A percentile compares a stretch with the other conserved stretches of the same genome.
Conservation (phyloP, 768 basidiomycete genomes). For the Rhodosporidiobolus sp. region DNA sequence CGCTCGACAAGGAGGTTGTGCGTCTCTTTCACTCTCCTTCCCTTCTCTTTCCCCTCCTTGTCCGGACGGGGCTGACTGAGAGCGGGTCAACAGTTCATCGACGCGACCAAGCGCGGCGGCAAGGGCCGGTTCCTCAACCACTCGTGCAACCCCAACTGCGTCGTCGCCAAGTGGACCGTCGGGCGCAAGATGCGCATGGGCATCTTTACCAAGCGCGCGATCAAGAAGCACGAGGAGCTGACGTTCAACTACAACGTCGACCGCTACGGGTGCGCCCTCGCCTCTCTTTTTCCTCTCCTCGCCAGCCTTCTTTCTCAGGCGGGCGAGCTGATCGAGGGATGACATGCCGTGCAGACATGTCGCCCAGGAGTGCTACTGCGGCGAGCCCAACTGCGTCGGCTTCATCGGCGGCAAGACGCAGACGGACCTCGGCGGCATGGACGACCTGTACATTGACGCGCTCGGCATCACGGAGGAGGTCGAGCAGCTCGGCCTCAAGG, state of each 20-base stretch:
- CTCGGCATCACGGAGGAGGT: constrained; percentile 91
- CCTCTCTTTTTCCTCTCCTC: neutral
- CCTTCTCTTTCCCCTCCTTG: neutral
- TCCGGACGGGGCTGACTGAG: neutral
- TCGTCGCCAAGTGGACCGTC: constrained; percentile 96
- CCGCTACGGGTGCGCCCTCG: constrained; percentile 80
- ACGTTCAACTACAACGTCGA: constrained; percentile 99
- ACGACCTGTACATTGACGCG: constrained; percentile 69
- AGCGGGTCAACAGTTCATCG: constrained; percentile 68
- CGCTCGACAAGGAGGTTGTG: constrained; percentile 96
- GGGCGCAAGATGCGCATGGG: constrained; percentile 89
- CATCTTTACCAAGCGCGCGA: constrained; percentile 63
- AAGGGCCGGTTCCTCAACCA: constrained; percentile 98
- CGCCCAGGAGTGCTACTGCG: constrained; percentile 90
- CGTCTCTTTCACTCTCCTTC: constrained; percentile 45
- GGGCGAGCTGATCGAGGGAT: neutral
- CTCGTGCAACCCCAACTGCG: constrained; percentile 95
- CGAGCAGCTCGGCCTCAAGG: constrained; percentile 76
- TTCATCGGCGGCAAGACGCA: constrained; percentile 98
- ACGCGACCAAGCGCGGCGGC: constrained; percentile 93
- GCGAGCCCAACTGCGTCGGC: constrained; percentile 90
- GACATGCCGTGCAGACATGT: constrained; percentile 63
- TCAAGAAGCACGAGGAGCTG: constrained; percentile 77
- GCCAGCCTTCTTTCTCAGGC: neutral
- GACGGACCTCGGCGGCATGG: constrained; percentile 90